These are phyloP conservation scores for Paramecium caudatum DNA, from an alignment of 73 alveolate genomes.

Conservation along the genomic window DNA sequence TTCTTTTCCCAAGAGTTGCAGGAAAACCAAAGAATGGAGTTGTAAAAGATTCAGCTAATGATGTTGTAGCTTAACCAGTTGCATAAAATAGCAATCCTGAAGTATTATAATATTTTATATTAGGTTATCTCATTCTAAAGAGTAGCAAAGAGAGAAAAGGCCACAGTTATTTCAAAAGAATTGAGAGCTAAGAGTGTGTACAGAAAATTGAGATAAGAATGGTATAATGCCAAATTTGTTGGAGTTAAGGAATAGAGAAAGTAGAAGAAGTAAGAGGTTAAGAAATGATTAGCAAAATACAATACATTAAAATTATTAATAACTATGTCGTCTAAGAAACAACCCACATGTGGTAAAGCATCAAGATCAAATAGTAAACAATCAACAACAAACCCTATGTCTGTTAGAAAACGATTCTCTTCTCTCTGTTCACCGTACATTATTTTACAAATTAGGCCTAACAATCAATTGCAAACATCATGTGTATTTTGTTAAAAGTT, in stretches of 20 bases:
- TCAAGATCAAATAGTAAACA: slow-evolving; percentile 60
- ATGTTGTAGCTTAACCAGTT: slow-evolving; percentile 16
- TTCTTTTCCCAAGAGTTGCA: slow-evolving; percentile 95
- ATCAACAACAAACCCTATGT: not conserved
- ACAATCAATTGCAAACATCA: not conserved
- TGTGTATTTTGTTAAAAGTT: slow-evolving; percentile 67
- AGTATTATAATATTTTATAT: not conserved
- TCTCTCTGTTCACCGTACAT: slow-evolving; percentile 47
- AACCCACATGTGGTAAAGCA: slow-evolving; percentile 38
- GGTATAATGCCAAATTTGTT: slow-evolving; percentile 69
- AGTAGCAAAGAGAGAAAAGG: slow-evolving; percentile 54
- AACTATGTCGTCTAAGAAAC: not conserved
- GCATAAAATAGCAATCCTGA: slow-evolving; percentile 60
- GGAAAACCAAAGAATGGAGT: slow-evolving; percentile 95
- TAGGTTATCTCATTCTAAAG: slow-evolving; percentile 64
- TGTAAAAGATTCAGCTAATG: slow-evolving; percentile 78
- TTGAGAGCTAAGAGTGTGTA: slow-evolving; percentile 47
- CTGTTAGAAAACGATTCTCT: slow-evolving; percentile 30
- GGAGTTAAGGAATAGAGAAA: slow-evolving; percentile 67
- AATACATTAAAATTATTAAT: slow-evolving; percentile 12
- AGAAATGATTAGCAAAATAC: slow-evolving; percentile 25
- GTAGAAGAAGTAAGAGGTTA: not conserved
- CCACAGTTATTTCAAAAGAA: slow-evolving; percentile 48
- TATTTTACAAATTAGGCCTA: slow-evolving; percentile 13
- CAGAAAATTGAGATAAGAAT: slow-evolving; percentile 67